Evolutionary conservation across 2,329 filamentous ascomycete species (phyloP).

Genomic region (Hymenotorrendiella dingleyae): DNA sequence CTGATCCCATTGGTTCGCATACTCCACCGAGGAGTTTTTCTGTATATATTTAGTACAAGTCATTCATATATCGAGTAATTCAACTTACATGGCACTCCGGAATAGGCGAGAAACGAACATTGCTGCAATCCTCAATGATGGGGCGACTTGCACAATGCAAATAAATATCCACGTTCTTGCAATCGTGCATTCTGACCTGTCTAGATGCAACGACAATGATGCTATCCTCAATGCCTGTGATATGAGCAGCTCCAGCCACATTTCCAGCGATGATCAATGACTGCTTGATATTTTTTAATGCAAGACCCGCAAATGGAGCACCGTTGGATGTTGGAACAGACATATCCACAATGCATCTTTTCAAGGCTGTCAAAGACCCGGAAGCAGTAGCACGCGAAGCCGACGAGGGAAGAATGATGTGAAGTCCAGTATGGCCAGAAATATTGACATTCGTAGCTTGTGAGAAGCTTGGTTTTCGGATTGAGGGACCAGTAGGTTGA

Average conservation of each 20-base stretch:
- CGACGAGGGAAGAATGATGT: conserved; percentile 71
- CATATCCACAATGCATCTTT: conserved; percentile 73
- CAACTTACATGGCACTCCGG: conserved; percentile 61
- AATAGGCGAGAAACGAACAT: conserved; percentile 72
- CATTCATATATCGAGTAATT: background rate
- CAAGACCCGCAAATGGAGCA: conserved; percentile 63
- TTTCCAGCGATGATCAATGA: conserved; percentile 73
- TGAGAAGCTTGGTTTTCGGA: conserved; percentile 60
- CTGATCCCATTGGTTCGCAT: conserved; percentile 72
- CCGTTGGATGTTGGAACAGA: conserved; percentile 56
- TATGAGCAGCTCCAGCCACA: conserved; percentile 74
- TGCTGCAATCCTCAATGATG: conserved; percentile 85
- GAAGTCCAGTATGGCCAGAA: conserved; percentile 58
- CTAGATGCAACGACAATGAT: conserved; percentile 73
- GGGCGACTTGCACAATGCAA: conserved; percentile 75
- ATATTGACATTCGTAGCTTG: conserved; percentile 57
- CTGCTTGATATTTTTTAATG: conserved; percentile 61
- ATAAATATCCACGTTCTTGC: conserved; percentile 74
- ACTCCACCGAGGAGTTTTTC: conserved; percentile 23
- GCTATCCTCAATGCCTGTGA: conserved; percentile 68
- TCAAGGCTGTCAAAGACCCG: conserved; percentile 65
- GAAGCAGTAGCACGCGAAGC: conserved; percentile 67
- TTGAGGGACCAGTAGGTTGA: conserved; percentile 29
- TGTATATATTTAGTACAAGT: conserved; percentile 13
- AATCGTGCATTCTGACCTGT: conserved; percentile 93